A percentile compares a stretch with the other conserved stretches of the same genome.
These are phyloP conservation scores for Tilletiaria anomala DNA, from an alignment of 1,284 basidiomycete species.

Conservation along the genomic window DNA sequence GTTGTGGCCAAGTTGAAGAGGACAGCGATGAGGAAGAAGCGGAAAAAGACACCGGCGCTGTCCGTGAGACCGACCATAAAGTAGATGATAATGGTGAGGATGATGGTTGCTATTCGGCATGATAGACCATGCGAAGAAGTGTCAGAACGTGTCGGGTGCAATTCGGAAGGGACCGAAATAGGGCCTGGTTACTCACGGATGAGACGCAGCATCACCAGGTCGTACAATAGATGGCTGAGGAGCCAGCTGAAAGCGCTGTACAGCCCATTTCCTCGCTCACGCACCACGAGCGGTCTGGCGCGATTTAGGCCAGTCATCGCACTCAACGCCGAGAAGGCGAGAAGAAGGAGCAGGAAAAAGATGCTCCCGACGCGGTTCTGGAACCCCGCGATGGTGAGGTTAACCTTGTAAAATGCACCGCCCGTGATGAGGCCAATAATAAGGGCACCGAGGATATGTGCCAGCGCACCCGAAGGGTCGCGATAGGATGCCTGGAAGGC, in stretches of 20 bases:
- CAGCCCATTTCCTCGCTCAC: constrained; percentile 22
- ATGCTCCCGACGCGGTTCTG: constrained; percentile 29
- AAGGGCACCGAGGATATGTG: constrained; percentile 16
- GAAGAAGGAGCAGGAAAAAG: constrained; percentile 22
- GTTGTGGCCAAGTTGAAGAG: constrained; percentile 17
- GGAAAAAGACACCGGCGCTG: constrained; percentile 16
- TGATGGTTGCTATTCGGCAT: no score
- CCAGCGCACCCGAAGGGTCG: constrained; percentile 14
- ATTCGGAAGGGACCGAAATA: no score
- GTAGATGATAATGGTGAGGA: constrained; percentile 15
- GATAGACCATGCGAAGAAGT: no score
- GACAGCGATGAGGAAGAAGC: constrained; percentile 20
- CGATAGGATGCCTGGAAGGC: constrained; percentile 8
- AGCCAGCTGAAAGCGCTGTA: constrained; percentile 20
- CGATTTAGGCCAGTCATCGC: constrained; percentile 11
- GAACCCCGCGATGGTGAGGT: constrained; percentile 13
- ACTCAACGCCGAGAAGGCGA: constrained; percentile 15
- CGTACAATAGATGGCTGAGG: constrained; percentile 16
- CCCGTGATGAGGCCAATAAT: constrained; percentile 20
- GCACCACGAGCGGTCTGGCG: constrained; percentile 18
- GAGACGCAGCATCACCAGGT: constrained; percentile 15
- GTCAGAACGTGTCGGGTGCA: no score
- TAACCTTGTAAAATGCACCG: constrained; percentile 25
- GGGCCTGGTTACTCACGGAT: no score
- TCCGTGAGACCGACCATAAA: constrained; percentile 26